Evolutionary conservation across 768 basidiomycete genomes (phyloP), one percentile per base, ranked within the genome.

Genomic region (Mycena rosella): DNA sequence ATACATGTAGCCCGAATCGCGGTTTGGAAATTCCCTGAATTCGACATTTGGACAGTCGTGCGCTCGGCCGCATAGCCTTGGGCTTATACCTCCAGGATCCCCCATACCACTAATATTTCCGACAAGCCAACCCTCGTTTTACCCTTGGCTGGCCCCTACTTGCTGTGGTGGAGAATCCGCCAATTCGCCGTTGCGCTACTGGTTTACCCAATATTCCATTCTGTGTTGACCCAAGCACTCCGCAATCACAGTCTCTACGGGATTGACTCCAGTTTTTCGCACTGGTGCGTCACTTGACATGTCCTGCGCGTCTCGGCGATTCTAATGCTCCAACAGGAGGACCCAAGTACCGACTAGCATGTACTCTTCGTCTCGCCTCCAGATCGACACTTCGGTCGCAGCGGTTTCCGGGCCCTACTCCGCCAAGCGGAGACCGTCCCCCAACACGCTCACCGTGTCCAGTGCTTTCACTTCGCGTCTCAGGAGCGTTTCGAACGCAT

Each of bases 401-500:
- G 61, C 70, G 51, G 63, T 62, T 38, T 52, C 72, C 24, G 75
- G 55, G 2, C 67, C 66, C 17, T 68, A 65, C 61, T 58, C 67
- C 52, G 56, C 45, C 62, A 48, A 69, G 36, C 59, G 34, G 2
- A 40, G 44, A n/a, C 54, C 64, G 8, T 60, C 70, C 7, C 42
- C 71, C 18, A 76, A 74, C 56, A 73, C 82, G 38, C 75, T 76
- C 32, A 74, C 77, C 22, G 79, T 78, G 51, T 78, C 83, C 59
- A 78, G 74, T 69, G 74, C 71, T 58, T 60, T 71, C 34, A 67
- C 60, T 51, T 75, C 75, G 60, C 83, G 88, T 51, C 68, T 77
- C 48, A 85, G 88, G 67, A 88, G 84, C 69, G 74, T 79, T 26
- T 90, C 89, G 26, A 86, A 83, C 40, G 86, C 87, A 26, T 90